Evolutionary conservation across 805 yeast genomes (phyloP), one percentile per base, ranked within the genome.

Genomic region (Kregervanrija pseudodelftensis): DNA sequence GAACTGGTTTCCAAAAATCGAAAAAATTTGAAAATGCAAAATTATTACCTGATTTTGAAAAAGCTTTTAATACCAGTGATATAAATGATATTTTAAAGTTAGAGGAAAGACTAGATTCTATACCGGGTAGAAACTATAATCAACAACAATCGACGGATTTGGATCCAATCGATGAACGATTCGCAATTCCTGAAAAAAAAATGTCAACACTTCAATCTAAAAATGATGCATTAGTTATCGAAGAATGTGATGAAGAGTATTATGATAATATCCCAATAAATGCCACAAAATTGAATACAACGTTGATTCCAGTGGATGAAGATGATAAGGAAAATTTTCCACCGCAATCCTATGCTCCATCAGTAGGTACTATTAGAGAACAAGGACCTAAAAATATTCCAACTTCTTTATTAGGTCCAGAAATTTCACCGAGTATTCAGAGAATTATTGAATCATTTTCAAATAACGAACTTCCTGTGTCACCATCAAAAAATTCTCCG

Each of bases 221-320:
- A 35, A 42, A 17, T 38, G 10, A 5, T 22, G 16, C 15, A 33
- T 28, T 13, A 39, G 42, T 9, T 36, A 32, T 8, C 22, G 16
- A 22, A 14, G 16, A 13, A 15, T 12, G 33, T 15, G 14, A 31
- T 37, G 14, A 33, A 36, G 22, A 11, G 16, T 51, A 53, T 14
- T 53, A 49, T 16, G 49, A 72, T 64, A 75, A 66, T 67, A 60
- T 48, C 8, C 67, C 68, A 13, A 47, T 63, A 15, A 57, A 58
- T 44, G 81, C 81, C n/a, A 73, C 75, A 5, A 76, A 76, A 53
- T 60, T 73, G 36, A 76, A 75, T 51, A 76, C 81, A 3, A 66
- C 79, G 36, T 68, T 76, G 16, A 76, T 76, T 39, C 75, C 73
- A 48, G 49, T 76, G n/a, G 75, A 72, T 45, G 77, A 69, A 33